Percentiles rank a stretch among this genome's conserved stretches.
These are phyloP conservation scores for Nothopassalora personata DNA, from an alignment of 2,329 filamentous ascomycete species.

Conservation along the genomic window DNA sequence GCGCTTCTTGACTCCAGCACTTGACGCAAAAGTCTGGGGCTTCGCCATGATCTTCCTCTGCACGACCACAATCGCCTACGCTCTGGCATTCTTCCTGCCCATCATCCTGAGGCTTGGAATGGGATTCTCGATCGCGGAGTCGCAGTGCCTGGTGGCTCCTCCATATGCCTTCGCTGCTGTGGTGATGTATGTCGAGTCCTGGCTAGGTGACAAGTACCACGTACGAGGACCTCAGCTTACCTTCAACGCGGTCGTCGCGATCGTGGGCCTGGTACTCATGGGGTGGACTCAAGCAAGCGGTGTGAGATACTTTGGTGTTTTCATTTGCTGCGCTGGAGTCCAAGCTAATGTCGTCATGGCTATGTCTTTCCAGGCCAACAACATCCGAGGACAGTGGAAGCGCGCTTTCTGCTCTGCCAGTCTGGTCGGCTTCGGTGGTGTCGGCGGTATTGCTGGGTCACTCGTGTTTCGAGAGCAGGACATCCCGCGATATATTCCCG, in stretches of 20 bases:
- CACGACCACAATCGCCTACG: constrained; percentile 65
- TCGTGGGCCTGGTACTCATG: constrained; percentile 68
- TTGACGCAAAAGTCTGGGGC: constrained; percentile 48
- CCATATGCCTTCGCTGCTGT: constrained; percentile 62
- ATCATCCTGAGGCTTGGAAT: constrained; percentile 62
- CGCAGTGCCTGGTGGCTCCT: constrained; percentile 67
- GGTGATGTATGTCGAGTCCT: constrained; percentile 49
- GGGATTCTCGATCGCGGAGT: constrained; percentile 57
- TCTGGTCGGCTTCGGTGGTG: constrained; percentile 17
- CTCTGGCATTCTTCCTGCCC: constrained; percentile 72
- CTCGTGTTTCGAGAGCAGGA: constrained; percentile 2
- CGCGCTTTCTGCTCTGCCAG: constrained; percentile 46
- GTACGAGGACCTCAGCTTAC: constrained; percentile 61
- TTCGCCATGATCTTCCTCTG: constrained; percentile 52
- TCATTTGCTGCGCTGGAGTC: constrained; percentile 65
- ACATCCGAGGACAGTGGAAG: constrained; percentile 85
- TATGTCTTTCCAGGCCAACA: constrained; percentile 80
- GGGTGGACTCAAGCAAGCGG: constrained; percentile 55
- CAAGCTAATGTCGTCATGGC: constrained; percentile 71
- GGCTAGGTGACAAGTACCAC: constrained; percentile 61
- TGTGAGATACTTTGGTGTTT: constrained; percentile 68
- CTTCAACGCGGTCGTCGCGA: constrained; percentile 55
- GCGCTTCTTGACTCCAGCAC: constrained; percentile 36
- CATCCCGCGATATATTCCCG: constrained; percentile 27
- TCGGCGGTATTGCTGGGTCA: constrained; percentile 59